Percentiles rank a stretch among this genome's conserved stretches.
Conservation (phyloP, 1,139 yeast species). For the Zygoascus hellenicus region DNA sequence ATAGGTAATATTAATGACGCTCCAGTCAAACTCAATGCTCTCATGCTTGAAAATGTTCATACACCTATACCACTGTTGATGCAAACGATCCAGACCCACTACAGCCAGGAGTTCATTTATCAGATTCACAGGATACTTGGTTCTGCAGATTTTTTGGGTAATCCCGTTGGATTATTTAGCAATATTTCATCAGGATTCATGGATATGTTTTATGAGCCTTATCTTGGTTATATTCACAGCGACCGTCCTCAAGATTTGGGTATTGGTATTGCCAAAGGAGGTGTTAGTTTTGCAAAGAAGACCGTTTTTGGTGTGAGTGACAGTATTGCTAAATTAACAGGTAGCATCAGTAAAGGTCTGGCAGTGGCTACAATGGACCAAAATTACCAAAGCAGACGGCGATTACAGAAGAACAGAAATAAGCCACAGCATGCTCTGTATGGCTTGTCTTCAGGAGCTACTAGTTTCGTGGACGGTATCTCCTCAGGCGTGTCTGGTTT, state of each 20-base stretch:
- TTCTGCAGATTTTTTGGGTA: conserved; percentile 92
- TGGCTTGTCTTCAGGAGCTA: conserved; percentile 83
- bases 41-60: conserved; percentile 81
- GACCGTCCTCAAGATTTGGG: conserved; percentile 96
- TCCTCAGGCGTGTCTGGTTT: conserved; percentile 87
- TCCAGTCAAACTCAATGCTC: conserved; percentile 82
- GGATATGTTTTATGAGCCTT: conserved; percentile 96
- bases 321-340: conserved; percentile 86
- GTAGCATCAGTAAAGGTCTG: conserved; percentile 90
- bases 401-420: conserved; percentile 63
- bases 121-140: conserved; percentile 92
- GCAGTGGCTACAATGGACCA: conserved; percentile 86
- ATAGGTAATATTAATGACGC: conserved; percentile 97
- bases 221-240: conserved; percentile 87
- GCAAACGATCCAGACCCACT: conserved; percentile 75
- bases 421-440: conserved; percentile 84
- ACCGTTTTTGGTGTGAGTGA: conserved; percentile 94
- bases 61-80: conserved; percentile 73
- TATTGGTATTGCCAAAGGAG: conserved; percentile 93
- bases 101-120: conserved; percentile 85
- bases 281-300: conserved; percentile 86
- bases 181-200: conserved; percentile 90
- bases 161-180: conserved; percentile 94
- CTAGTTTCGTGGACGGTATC: conserved; percentile 79
- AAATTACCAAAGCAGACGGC: conserved; percentile 66